A percentile compares a stretch with the other conserved stretches of the same genome.
Evolutionary conservation across 2,329 filamentous ascomycete genomes (phyloP).

Genomic region (Metarhizium humberi): DNA sequence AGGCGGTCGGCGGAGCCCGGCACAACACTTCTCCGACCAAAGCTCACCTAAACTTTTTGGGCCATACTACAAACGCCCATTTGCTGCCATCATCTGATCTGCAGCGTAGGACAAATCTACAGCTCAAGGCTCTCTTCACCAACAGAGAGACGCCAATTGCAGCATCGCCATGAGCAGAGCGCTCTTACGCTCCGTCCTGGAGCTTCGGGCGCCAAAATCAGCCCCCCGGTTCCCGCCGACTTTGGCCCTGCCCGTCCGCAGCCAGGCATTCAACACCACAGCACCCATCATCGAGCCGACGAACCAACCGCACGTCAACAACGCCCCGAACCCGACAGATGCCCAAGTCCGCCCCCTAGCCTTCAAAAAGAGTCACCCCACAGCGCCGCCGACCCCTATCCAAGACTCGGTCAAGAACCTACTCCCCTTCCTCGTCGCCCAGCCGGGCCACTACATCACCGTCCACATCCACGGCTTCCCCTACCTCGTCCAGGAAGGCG

Average conservation of each 20-base stretch:
- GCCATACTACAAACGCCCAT: conserved; percentile 4
- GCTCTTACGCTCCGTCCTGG: conserved; percentile 53
- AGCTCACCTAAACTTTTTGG: conserved; percentile 11
- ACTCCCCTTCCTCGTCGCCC: conserved; percentile 62
- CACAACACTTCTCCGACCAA: conserved; percentile 23
- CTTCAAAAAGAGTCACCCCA: conserved; percentile 30
- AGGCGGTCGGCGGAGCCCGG: conserved; percentile 16
- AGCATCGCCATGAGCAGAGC: conserved; percentile 43
- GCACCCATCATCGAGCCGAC: conserved; percentile 37
- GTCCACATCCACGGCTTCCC: conserved; percentile 70
- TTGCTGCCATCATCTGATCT: neutral
- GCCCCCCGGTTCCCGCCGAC: conserved; percentile 11
- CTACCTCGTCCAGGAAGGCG: conserved; percentile 71
- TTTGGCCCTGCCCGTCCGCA: conserved; percentile 16
- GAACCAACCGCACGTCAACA: conserved; percentile 23
- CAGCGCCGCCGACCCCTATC: conserved; percentile 28
- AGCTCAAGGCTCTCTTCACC: conserved; percentile 1
- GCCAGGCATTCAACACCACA: conserved; percentile 38
- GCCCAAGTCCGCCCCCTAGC: conserved; percentile 24
- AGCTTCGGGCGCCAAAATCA: conserved; percentile 38
- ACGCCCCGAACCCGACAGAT: conserved; percentile 27
- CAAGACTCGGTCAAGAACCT: conserved; percentile 49
- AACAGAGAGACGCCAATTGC: conserved; percentile 6
- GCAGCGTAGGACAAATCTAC: conserved; percentile 8
- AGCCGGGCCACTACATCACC: conserved; percentile 70